Evolutionary conservation across 306 rosid genomes (phyloP).

Genomic region (Cucurbita pepo): DNA sequence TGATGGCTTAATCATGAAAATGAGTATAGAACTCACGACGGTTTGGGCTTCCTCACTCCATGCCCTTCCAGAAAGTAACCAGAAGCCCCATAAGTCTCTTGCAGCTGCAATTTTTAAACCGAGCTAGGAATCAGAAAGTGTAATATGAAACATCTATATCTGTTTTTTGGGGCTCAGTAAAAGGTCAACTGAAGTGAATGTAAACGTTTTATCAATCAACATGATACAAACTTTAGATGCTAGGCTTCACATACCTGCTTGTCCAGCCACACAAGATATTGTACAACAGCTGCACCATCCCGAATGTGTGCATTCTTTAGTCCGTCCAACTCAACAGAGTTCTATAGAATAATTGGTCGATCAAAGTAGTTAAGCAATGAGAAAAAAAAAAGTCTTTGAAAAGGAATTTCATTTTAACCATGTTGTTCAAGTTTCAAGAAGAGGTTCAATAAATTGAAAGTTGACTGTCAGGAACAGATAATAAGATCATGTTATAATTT

Average conservation of each 20-base stretch:
- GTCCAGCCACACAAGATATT: slow-evolving; percentile 92
- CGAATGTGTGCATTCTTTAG: slow-evolving; percentile 69
- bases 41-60: slow-evolving; percentile 28
- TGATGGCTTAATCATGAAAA: background rate
- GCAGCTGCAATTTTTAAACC: slow-evolving; percentile 52
- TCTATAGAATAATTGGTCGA: slow-evolving; percentile 29
- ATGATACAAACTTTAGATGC: background rate
- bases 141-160: background rate
- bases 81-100: slow-evolving; percentile 75
- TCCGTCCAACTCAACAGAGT: slow-evolving; percentile 81
- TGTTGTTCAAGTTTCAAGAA: slow-evolving; percentile 1
- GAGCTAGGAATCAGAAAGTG: slow-evolving; percentile 15
- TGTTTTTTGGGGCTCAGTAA: background rate
- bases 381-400: background rate
- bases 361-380: background rate
- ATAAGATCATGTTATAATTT: background rate
- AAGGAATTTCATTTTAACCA: background rate
- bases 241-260: slow-evolving; percentile 34
- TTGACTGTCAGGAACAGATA: background rate
- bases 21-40: slow-evolving; percentile 25
- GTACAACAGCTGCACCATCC: slow-evolving; percentile 95
- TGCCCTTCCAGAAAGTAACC: slow-evolving; percentile 66
- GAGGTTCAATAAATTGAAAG: background rate
- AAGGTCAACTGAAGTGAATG: background rate
- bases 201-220: background rate